Evolutionary conservation across 1,284 basidiomycete species (phyloP).

Genomic region (Cryptococcus maquisensis): DNA sequence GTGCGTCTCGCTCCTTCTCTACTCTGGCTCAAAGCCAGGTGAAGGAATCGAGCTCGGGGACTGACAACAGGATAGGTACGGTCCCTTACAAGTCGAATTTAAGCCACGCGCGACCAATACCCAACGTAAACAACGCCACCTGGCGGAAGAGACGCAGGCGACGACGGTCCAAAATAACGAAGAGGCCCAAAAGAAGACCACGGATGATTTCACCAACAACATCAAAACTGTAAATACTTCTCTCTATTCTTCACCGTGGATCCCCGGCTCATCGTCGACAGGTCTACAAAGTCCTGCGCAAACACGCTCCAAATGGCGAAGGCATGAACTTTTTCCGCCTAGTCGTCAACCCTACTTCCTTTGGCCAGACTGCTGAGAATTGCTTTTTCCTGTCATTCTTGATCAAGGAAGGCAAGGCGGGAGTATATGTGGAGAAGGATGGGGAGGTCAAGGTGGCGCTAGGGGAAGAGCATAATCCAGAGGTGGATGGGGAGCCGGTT

Average conservation of each 20-base stretch:
- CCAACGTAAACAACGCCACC: conserved; percentile 5
- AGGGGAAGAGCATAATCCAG: conserved; percentile 40
- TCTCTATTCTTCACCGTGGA: not conserved
- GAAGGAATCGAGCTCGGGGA: no score
- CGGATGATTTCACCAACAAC: conserved; percentile 20
- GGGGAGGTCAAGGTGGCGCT: conserved; percentile 48
- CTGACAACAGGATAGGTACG: conserved; percentile 24
- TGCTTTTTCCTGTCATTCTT: conserved; percentile 56
- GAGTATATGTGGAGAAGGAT: conserved; percentile 39
- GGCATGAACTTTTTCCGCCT: conserved; percentile 52
- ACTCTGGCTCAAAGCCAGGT: not conserved
- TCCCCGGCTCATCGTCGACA: conserved; percentile 1
- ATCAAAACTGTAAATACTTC: not conserved
- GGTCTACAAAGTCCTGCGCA: conserved; percentile 24
- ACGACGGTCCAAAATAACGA: conserved; percentile 18
- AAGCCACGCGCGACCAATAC: conserved; percentile 13
- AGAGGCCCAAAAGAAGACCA: conserved; percentile 12
- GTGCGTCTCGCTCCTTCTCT: conserved; percentile 30
- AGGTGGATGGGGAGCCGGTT: conserved; percentile 25
- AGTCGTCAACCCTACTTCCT: conserved; percentile 53
- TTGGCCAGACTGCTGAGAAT: conserved; percentile 56
- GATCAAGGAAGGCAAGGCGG: conserved; percentile 50
- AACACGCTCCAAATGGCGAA: conserved; percentile 21
- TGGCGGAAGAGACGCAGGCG: conserved; percentile 27
- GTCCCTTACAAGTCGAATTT: conserved; percentile 28